Percentiles rank a stretch among this genome's conserved stretches.
Conservation (phyloP, 2,329 filamentous ascomycete species). For the Colletotrichum sublineola region DNA sequence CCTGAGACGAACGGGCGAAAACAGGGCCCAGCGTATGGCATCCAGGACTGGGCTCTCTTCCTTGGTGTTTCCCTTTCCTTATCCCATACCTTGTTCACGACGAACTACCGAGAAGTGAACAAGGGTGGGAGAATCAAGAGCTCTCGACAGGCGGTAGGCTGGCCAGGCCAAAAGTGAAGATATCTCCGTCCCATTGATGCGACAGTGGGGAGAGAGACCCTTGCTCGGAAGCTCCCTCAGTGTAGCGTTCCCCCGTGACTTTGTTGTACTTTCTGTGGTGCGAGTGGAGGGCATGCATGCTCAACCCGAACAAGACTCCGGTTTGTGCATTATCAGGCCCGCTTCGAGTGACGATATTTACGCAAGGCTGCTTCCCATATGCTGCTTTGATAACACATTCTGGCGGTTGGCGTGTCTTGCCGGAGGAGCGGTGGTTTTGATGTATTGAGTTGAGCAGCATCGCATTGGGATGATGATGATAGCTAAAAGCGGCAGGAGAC, state of each 20-base stretch:
- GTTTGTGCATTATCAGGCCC: neutral
- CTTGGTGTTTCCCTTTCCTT: neutral
- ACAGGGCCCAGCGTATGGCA: neutral
- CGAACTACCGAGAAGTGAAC: neutral
- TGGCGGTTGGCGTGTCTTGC: neutral
- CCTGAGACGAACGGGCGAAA: neutral
- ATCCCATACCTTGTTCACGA: neutral
- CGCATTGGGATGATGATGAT: neutral
- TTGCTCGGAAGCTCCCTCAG: conserved; percentile 23
- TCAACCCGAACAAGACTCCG: neutral
- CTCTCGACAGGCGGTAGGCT: conserved; percentile 12
- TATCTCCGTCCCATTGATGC: conserved; percentile 29
- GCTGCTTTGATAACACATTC: neutral
- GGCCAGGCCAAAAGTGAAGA: conserved; percentile 23
- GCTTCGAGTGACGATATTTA: neutral
- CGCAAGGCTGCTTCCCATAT: too few species aligned
- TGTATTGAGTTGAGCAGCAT: conserved; percentile 1
- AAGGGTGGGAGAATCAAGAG: neutral
- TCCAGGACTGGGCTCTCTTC: neutral
- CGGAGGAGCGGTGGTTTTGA: neutral
- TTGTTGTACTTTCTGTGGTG: neutral
- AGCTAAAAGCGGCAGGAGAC: conserved; percentile 1
- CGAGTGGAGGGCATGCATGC: neutral
- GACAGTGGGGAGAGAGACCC: conserved; percentile 16
- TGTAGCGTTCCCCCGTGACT: conserved; percentile 28